Percentiles rank a stretch among this genome's conserved stretches.
phyloP scores from a whole-genome alignment of 2,329 filamentous ascomycete genomes.

The Aureobasidium lini region DNA sequence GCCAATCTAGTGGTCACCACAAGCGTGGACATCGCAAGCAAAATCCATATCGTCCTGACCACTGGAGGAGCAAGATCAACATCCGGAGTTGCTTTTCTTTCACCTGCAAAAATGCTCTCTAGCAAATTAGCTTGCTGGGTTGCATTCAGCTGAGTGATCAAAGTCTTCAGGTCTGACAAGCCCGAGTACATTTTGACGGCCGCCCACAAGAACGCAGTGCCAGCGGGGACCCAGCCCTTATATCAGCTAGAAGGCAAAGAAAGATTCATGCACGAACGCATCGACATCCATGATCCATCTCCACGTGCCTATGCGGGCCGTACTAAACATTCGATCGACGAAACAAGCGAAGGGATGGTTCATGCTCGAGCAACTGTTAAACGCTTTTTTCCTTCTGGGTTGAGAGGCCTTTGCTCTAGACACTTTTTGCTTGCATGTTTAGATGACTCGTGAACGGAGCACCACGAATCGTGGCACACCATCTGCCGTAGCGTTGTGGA shows the following conservation, averaged over 20 bases:
- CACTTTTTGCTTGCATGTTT: background rate
- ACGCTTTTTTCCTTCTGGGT: background rate
- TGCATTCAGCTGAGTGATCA: background rate
- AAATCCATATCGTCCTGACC: conserved; percentile 16
- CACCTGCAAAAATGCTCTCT: background rate
- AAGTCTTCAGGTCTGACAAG: background rate
- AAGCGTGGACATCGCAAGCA: conserved; percentile 22
- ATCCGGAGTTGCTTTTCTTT: background rate
- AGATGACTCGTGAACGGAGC: background rate
- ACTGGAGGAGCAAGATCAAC: background rate
- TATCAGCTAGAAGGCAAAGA: background rate
- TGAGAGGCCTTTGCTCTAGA: background rate
- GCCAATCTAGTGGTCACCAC: conserved; percentile 19
- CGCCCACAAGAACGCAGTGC: background rate
- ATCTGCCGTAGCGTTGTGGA: background rate
- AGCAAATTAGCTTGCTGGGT: background rate
- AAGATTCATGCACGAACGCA: background rate
- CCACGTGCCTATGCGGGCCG: background rate
- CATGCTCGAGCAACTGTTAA: background rate
- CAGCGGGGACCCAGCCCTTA: background rate
- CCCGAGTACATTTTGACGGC: background rate
- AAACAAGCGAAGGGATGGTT: background rate
- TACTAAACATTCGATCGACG: background rate
- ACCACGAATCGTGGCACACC: conserved; percentile 1
- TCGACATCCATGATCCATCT: background rate